Evolutionary conservation across 768 basidiomycete genomes (phyloP), one percentile per base, ranked within the genome.

Genomic region (Panaeolus papilionaceus): DNA sequence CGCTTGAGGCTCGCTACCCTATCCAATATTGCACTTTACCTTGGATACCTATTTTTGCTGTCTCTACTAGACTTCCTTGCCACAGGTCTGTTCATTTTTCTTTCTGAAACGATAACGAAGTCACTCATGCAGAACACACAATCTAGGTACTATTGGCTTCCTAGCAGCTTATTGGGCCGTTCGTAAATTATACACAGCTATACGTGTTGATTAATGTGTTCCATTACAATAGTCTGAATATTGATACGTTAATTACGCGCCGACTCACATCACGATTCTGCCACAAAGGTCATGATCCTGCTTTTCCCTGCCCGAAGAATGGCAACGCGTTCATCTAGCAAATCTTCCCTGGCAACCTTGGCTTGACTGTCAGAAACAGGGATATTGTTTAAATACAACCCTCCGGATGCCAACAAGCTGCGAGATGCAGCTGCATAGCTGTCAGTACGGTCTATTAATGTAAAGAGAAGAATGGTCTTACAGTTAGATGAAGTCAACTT

Each of bases 151-250:
- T 11, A 94, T 98, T 71, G 96, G 96, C 10, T 98, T 96, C 83
- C 82, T 96, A 45, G 92, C 95, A 23, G 88, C 92, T 4, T 96
- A 95, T 72, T 96, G 93, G 90, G 94, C 93, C n/a, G 87, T 98
- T 47, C 85, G 92, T 68, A 87, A 83, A 78, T 78, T 98, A 66
- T 98, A 98, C 76, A 85, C 85, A 66, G 88, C 92, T 38, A 93
- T 95, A 69, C 89, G 94, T 44, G 87, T 94, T 63, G 93, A 95
- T 79, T 87, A 79, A 71, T 66, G 37, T 61, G 47, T 42, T 64
- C 44, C 61, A 67, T 64, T 20, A 33, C 33, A 58, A 58, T 14
- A 33, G 33, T 64, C 18, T 26, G 9, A 18, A 63, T 37, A 39
- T 39, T 6, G 33, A 16, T n/a, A 66, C 7, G 38, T 67, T 42